Evolutionary conservation across 139 green algal genomes (phyloP).

Genomic region (Chlamydomonas sphaeroides): DNA sequence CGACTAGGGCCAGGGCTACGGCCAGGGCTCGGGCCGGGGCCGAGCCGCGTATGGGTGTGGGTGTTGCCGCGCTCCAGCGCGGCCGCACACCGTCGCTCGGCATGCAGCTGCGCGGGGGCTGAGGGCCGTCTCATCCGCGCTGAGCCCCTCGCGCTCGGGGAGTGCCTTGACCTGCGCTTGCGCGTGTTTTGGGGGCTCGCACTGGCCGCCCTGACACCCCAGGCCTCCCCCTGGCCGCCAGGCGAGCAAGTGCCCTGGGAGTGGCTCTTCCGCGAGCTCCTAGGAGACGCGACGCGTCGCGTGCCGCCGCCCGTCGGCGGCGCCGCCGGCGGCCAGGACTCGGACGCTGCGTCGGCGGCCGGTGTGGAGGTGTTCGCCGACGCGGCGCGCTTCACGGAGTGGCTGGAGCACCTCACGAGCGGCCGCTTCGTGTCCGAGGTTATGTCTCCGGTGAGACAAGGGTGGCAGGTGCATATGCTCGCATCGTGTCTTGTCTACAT

Average conservation of each 20-base stretch:
- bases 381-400: background rate
- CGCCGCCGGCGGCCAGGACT: too few species aligned
- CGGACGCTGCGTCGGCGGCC: background rate
- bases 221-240: background rate
- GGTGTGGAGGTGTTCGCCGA: background rate
- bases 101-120: background rate
- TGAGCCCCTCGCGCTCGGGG: too few species aligned
- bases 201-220: too few species aligned
- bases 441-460: constrained; percentile 25
- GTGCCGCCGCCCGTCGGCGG: background rate
- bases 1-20: background rate
- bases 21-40: background rate
- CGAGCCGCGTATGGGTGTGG: too few species aligned
- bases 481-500: background rate
- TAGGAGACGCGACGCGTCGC: constrained; percentile 33
- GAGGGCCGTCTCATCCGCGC: too few species aligned
- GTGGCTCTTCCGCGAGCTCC: constrained; percentile 41
- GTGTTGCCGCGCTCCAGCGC: too few species aligned
- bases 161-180: too few species aligned
- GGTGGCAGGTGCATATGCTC: too few species aligned
- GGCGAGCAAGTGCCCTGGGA: constrained; percentile 43
- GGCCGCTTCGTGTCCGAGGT: constrained; percentile 50
- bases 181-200: too few species aligned
- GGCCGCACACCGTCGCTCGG: background rate
- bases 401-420: constrained; percentile 37